Conservation (phyloP, 1,284 basidiomycete genomes). For the Grifola frondosa region DNA sequence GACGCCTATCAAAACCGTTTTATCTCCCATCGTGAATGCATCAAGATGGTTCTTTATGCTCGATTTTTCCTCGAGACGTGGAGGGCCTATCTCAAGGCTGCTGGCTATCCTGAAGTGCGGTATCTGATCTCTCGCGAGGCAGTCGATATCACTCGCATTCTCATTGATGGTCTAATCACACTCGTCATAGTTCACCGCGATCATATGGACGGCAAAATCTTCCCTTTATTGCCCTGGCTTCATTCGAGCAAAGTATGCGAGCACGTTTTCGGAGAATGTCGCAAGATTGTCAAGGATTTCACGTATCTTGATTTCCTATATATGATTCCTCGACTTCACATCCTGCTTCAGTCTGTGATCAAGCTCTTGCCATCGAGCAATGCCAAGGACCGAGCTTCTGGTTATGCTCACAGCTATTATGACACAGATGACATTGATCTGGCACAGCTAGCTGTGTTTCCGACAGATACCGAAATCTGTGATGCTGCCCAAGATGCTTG, state of each 20-base stretch:
- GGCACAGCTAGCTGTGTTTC: conserved; percentile 4
- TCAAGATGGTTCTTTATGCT: conserved; percentile 34
- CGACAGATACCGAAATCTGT: conserved; percentile 8
- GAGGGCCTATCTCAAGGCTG: conserved; percentile 25
- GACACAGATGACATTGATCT: conserved; percentile 9
- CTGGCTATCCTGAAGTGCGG: conserved; percentile 20
- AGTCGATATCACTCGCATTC: conserved; percentile 28
- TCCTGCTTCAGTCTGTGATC: conserved; percentile 10
- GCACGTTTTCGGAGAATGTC: conserved; percentile 36
- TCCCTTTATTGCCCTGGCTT: conserved; percentile 34
- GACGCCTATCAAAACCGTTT: conserved; percentile 26
- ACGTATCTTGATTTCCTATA: conserved; percentile 34
- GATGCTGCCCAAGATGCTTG: conserved; percentile 5
- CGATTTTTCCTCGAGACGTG: conserved; percentile 38
- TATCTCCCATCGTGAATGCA: conserved; percentile 24
- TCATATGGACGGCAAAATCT: conserved; percentile 12
- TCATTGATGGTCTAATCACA: conserved; percentile 32
- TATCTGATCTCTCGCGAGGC: conserved; percentile 37
- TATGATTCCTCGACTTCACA: conserved; percentile 31
- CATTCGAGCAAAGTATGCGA: conserved; percentile 37
- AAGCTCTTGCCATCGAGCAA: background rate
- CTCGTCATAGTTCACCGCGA: conserved; percentile 38
- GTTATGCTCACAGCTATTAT: conserved; percentile 21
- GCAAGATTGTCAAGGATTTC: conserved; percentile 37
- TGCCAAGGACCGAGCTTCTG: conserved; percentile 13